phyloP scores from a whole-genome alignment of 2,329 filamentous ascomycete genomes.

The Cyphellophora europaea region DNA sequence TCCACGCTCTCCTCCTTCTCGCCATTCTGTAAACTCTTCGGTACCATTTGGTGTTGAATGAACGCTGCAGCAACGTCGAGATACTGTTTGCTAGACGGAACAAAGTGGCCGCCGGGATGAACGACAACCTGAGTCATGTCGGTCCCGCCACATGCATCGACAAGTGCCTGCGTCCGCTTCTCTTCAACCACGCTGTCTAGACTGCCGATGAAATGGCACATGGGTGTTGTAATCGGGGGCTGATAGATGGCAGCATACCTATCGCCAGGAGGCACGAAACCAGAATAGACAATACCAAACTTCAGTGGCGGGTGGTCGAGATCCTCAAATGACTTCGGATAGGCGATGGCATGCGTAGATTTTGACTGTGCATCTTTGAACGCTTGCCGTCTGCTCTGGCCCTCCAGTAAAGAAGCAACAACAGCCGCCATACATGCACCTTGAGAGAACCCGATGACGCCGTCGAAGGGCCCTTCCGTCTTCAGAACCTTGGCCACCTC shows the following conservation, averaged over 20 bases:
- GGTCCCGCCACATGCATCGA: slow-evolving; percentile 53
- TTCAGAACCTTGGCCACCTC: slow-evolving; percentile 53
- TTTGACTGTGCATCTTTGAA: slow-evolving; percentile 21
- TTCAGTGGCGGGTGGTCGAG: slow-evolving; percentile 47
- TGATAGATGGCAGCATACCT: slow-evolving; percentile 63
- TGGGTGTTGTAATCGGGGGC: slow-evolving; percentile 62
- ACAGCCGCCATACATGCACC: slow-evolving; percentile 65
- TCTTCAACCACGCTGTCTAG: slow-evolving; percentile 87
- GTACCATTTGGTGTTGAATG: slow-evolving; percentile 45
- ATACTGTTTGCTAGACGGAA: slow-evolving; percentile 76
- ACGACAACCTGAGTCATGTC: slow-evolving; percentile 48
- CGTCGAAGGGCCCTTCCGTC: slow-evolving; percentile 61
- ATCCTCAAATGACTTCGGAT: slow-evolving; percentile 39
- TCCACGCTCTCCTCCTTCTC: slow-evolving; percentile 48
- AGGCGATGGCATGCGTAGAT: slow-evolving; percentile 31
- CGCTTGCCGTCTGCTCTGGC: slow-evolving; percentile 30
- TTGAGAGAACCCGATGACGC: slow-evolving; percentile 74
- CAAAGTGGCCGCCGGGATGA: slow-evolving; percentile 84
- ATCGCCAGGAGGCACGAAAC: slow-evolving; percentile 58
- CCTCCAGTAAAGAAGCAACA: slow-evolving; percentile 63
- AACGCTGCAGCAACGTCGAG: slow-evolving; percentile 67
- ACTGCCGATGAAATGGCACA: slow-evolving; percentile 72
- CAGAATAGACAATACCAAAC: slow-evolving; percentile 69
- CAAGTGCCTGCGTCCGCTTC: slow-evolving; percentile 54
- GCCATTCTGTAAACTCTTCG: slow-evolving; percentile 10